Conservation (phyloP, 805 yeast species). For the Komagataella phaffii region DNA sequence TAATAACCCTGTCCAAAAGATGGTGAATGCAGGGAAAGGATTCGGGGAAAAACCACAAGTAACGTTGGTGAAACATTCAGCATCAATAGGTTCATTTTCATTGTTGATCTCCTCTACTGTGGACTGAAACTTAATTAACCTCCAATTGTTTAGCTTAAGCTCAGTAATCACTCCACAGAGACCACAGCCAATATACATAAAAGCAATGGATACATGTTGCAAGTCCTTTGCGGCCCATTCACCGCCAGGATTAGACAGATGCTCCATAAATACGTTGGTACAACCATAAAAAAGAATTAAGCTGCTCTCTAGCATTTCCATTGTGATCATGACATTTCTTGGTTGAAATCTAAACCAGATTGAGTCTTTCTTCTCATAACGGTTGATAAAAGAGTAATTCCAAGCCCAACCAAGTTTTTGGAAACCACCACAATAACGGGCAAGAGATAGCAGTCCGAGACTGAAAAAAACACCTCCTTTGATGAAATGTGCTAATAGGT, state of each 20-base stretch:
- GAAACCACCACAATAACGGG: conserved; percentile 80
- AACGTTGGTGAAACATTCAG: conserved; percentile 11
- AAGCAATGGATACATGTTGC: conserved; percentile 85
- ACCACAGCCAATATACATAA: conserved; percentile 86
- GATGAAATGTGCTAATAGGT: conserved; percentile 86
- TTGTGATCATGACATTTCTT: conserved; percentile 39
- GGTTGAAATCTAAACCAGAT: conserved; percentile 27
- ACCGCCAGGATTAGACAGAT: conserved; percentile 65
- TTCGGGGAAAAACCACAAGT: conserved; percentile 80
- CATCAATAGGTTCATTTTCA: conserved; percentile 9
- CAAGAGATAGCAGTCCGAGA: conserved; percentile 68
- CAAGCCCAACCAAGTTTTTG: conserved; percentile 77
- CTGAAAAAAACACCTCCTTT: conserved; percentile 84
- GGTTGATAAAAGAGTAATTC: conserved; percentile 36
- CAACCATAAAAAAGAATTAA: conserved; percentile 79
- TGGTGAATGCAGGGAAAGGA: conserved; percentile 87
- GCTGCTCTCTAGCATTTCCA: conserved; percentile 76
- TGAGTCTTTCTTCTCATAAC: conserved; percentile 10
- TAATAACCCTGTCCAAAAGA: conserved; percentile 91
- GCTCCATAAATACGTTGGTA: conserved; percentile 86
- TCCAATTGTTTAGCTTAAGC: conserved; percentile 48
- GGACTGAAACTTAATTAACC: conserved; percentile 18
- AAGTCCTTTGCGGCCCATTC: conserved; percentile 82
- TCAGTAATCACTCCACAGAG: conserved; percentile 82
- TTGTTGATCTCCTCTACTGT: conserved; percentile 2